Conservation (phyloP, 192 early-diverging fungal species). For the Coemansia sp. region DNA sequence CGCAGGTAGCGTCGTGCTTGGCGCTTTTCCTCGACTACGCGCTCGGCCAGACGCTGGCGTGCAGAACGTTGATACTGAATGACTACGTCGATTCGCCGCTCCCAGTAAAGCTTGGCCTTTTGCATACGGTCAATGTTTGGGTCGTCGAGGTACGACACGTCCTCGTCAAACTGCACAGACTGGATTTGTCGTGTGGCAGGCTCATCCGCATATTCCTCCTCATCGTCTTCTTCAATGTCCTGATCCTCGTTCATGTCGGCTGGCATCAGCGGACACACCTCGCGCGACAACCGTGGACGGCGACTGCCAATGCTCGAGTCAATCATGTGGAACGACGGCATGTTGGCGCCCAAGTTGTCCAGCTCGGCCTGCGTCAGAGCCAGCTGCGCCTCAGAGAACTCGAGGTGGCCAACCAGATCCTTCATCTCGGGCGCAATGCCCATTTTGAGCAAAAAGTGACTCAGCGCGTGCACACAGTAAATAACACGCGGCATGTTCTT, state of each 20-base stretch:
- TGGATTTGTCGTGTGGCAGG: background rate
- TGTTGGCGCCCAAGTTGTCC: slow-evolving; percentile 71
- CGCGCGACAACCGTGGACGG: slow-evolving; percentile 38
- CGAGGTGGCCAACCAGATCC: slow-evolving; percentile 87
- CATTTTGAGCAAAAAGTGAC: slow-evolving; percentile 84
- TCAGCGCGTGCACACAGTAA: slow-evolving; percentile 95
- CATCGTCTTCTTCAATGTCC: slow-evolving; percentile 15
- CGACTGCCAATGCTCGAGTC: slow-evolving; percentile 54
- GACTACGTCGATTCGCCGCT: slow-evolving; percentile 52
- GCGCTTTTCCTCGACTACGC: slow-evolving; percentile 52
- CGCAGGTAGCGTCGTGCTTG: slow-evolving; percentile 54
- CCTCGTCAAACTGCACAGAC: slow-evolving; percentile 4
- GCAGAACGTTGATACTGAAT: slow-evolving; percentile 51
- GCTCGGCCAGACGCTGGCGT: slow-evolving; percentile 51
- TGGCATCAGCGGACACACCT: slow-evolving; percentile 47
- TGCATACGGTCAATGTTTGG: slow-evolving; percentile 32
- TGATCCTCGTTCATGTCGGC: slow-evolving; percentile 30
- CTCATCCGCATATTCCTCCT: background rate
- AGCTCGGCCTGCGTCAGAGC: slow-evolving; percentile 74
- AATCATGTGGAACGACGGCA: slow-evolving; percentile 90
- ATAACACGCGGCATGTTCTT: slow-evolving; percentile 99
- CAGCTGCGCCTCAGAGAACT: slow-evolving; percentile 75
- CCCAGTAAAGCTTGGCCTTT: slow-evolving; percentile 53
- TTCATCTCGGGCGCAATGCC: slow-evolving; percentile 85
- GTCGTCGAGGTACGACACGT: slow-evolving; percentile 44